phyloP scores from a whole-genome alignment of 1,139 yeast species.

The Blastobotrys malaysiensis region DNA sequence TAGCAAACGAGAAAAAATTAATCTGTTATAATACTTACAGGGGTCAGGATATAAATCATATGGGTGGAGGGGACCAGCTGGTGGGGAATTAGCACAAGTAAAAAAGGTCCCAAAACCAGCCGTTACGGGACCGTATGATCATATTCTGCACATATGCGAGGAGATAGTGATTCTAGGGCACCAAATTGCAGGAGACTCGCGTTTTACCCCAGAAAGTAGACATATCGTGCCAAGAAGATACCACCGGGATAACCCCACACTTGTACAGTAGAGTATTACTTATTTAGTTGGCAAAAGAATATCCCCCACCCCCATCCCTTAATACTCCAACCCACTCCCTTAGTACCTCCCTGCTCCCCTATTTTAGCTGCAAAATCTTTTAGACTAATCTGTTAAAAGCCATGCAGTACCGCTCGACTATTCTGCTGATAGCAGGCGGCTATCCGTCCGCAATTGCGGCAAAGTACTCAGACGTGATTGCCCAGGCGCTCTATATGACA shows the following conservation, averaged over 20 bases:
- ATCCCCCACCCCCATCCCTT: too few species aligned
- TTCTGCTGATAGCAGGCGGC: conserved; percentile 25
- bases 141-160: background rate
- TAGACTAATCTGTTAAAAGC: background rate
- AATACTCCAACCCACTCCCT: too few species aligned
- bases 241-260: background rate
- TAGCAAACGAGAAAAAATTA: too few species aligned
- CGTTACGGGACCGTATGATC: background rate
- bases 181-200: background rate
- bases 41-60: too few species aligned
- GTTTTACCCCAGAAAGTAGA: background rate
- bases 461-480: conserved; percentile 23
- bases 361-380: background rate
- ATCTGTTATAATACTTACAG: too few species aligned
- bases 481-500: conserved; percentile 28
- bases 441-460: conserved; percentile 17
- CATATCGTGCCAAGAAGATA: background rate
- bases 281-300: background rate
- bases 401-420: conserved; percentile 27
- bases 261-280: background rate
- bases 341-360: background rate
- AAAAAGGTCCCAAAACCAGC: background rate
- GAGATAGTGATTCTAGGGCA: background rate
- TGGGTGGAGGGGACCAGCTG: too few species aligned
- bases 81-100: background rate